These are phyloP conservation scores for Stipa capillata DNA, from an alignment of 176 grass and related monocot genomes.

Conservation along the genomic window DNA sequence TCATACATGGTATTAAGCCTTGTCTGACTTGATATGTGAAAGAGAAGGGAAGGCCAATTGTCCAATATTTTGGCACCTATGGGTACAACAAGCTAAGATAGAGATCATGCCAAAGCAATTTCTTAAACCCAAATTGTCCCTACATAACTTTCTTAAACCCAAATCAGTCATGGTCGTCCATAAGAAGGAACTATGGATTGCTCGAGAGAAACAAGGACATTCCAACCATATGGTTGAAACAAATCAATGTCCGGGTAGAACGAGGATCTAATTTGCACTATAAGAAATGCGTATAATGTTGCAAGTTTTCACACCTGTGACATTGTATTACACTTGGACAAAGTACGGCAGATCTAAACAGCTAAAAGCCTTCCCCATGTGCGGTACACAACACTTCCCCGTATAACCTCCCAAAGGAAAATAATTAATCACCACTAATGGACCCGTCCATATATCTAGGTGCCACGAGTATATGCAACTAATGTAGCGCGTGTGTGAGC, in stretches of 20 bases:
- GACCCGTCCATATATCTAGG: not conserved
- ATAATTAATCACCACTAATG: not conserved
- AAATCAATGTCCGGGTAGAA: not conserved
- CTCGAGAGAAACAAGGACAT: not conserved
- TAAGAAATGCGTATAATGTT: not conserved
- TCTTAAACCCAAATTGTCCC: not conserved
- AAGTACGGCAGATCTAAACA: too few relatives aligned
- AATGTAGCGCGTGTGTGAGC: not conserved
- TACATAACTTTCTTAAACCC: too few relatives aligned
- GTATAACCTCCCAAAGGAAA: not conserved
- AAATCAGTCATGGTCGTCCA: too few relatives aligned
- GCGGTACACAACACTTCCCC: not conserved
- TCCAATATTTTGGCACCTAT: not conserved
- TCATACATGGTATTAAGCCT: not conserved
- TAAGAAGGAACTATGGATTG: not conserved
- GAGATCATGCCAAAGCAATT: not conserved
- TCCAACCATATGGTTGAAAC: not conserved
- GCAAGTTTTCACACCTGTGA: not conserved
- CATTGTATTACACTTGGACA: not conserved
- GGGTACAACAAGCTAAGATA: not conserved
- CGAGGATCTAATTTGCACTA: not conserved
- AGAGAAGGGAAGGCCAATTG: not conserved
- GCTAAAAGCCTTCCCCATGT: not conserved
- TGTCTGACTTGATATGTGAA: not conserved
- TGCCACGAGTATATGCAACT: not conserved